phyloP scores from a whole-genome alignment of 257 asterid species.

The Mitragyna speciosa region DNA sequence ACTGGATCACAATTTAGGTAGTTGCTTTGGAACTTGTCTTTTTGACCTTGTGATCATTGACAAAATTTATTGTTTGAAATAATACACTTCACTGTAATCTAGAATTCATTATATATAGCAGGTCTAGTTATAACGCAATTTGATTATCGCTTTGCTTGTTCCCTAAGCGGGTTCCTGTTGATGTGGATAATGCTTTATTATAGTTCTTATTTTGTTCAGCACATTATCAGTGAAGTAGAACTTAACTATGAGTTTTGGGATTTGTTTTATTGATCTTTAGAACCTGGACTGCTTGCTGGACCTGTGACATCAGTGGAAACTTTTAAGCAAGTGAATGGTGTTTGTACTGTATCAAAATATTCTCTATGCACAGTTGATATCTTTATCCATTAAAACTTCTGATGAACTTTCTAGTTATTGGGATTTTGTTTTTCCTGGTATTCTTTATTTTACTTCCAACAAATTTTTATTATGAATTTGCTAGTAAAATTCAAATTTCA shows the following conservation, averaged over 20 bases:
- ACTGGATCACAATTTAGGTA: neutral
- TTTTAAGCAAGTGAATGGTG: neutral
- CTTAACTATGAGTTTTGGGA: neutral
- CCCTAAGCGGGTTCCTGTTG: neutral
- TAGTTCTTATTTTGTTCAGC: neutral
- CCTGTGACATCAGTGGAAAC: neutral
- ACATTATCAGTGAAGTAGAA: neutral
- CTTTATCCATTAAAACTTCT: neutral
- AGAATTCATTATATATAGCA: neutral
- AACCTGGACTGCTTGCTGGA: neutral
- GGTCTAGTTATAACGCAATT: neutral
- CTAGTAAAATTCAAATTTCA: neutral
- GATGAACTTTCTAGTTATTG: neutral
- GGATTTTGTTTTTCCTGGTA: neutral
- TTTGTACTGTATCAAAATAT: neutral
- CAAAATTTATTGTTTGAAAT: no score
- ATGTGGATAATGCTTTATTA: neutral
- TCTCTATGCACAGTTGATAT: no score
- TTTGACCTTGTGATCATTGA: neutral
- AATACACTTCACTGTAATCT: neutral
- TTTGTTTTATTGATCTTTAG: no score
- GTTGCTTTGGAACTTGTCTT: neutral
- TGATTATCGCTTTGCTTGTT: no score
- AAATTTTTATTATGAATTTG: neutral
- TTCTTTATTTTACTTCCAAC: neutral